Base-by-base conservation (phyloP, 495 filamentous ascomycete genomes). In the Rhypophila decipiens region DNA sequence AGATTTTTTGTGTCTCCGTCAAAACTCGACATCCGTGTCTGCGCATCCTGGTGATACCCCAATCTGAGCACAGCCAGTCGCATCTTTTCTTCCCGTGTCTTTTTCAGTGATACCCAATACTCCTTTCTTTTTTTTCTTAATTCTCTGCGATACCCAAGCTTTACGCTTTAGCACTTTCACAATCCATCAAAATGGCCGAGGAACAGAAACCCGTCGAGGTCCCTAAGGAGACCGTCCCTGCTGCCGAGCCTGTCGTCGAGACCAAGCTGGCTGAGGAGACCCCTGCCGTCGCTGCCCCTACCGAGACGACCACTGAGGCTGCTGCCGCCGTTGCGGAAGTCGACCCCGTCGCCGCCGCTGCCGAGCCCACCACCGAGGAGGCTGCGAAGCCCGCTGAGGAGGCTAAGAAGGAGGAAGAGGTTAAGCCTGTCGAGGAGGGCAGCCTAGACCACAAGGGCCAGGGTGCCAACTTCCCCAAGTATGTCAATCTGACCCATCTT, bases 391-490 rank as follows among this genome's bases (percentile, higher is more conserved):
- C 80, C 59, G 60, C 72, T 15, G 53, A 64, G 40, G 70, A 75
- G 65, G 64, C 60, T 19, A 65, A 76, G 57, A 73, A 73, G 64
- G 57, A 74, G 50, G 73, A 76, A 52, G 76, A 82, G 64, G 70
- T 67, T 27, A 82, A 84, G 67, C 78, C 80, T 58, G 61, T 72
- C n/a, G 53, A 66, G 58, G 84, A 90, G 62, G 91, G 91, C 49
- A 70, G 73, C 51, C 78, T 95, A 33, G 85, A 83, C 57, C 84
- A 90, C 85, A 95, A 95, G 79, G 85, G 76, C 48, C 84, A 88
- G 35, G 89, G 89, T 36, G 69, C 69, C 55, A 72, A 69, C 72
- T 80, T 95, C 51, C 77, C 90, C 67, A 91, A 95, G 91, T 97
- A 82, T 72, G 88, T 70, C 22, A n/a, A n/a, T 19, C 41, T 21